Conservation (phyloP, 129 eudicot genomes). For the Artemisia tridentata region DNA sequence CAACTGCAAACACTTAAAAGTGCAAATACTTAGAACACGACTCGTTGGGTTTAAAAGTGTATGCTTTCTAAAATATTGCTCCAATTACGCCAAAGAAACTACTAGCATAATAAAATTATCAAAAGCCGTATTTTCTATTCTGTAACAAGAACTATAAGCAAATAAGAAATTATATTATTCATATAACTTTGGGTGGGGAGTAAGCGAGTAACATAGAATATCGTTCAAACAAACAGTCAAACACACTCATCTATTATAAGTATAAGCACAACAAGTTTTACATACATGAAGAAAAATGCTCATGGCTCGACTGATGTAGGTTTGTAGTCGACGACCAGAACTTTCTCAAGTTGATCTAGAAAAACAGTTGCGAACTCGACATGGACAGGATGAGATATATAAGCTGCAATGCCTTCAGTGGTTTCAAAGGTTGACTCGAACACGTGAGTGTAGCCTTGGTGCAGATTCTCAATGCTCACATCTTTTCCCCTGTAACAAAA, state of each 20-base stretch:
- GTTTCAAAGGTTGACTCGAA: slow-evolving; percentile 85
- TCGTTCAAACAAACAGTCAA: slow-evolving; percentile 15
- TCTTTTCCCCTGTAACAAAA: slow-evolving; percentile 73
- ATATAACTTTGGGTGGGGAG: too few relatives aligned
- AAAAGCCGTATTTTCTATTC: too few relatives aligned
- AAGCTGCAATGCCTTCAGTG: slow-evolving; percentile 70
- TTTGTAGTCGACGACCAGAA: slow-evolving; percentile 66
- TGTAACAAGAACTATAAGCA: too few relatives aligned
- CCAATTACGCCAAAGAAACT: too few relatives aligned
- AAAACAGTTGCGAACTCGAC: slow-evolving; percentile 56
- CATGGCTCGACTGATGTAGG: slow-evolving; percentile 57
- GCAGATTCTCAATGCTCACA: slow-evolving; percentile 79
- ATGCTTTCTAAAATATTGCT: too few relatives aligned
- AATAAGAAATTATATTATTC: too few relatives aligned
- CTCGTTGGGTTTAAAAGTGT: too few relatives aligned
- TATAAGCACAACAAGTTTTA: slow-evolving; percentile 1
- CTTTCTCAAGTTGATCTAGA: slow-evolving; percentile 62
- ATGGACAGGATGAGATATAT: slow-evolving; percentile 68
- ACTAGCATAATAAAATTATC: too few relatives aligned
- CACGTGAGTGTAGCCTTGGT: slow-evolving; percentile 92
- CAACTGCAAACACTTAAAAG: too few relatives aligned
- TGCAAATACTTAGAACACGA: too few relatives aligned
- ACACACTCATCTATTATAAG: slow-evolving; percentile 5
- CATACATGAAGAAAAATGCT: slow-evolving; percentile 20
- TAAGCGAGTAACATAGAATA: not conserved